phyloP scores from a whole-genome alignment of 352 stramenopile genomes.

The Pythium utonaiense region DNA sequence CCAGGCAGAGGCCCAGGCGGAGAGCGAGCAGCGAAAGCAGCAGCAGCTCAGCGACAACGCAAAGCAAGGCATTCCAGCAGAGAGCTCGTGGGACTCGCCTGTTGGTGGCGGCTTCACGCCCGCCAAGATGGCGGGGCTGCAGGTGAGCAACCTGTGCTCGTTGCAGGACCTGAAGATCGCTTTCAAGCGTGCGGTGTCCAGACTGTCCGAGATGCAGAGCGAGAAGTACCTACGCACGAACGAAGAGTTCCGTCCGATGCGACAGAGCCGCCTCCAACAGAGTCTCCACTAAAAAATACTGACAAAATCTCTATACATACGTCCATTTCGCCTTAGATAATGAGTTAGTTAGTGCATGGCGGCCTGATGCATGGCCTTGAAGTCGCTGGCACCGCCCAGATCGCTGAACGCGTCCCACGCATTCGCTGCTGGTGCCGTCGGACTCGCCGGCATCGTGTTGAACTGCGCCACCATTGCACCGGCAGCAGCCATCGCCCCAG shows the following conservation, averaged over 20 bases:
- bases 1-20: constrained; percentile 25
- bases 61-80: constrained; percentile 46
- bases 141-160: constrained; percentile 61
- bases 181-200: constrained; percentile 75
- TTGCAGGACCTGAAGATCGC: constrained; percentile 73
- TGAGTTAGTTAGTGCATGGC: constrained; percentile 9
- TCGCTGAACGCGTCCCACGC: constrained; percentile 19
- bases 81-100: constrained; percentile 66
- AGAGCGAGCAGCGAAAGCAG: constrained; percentile 38
- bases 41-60: constrained; percentile 35
- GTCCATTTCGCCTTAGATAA: neutral
- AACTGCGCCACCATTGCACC: constrained; percentile 4
- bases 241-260: constrained; percentile 22
- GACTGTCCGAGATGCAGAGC: constrained; percentile 86
- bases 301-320: constrained; percentile 8
- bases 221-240: constrained; percentile 61
- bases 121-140: constrained; percentile 49
- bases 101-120: constrained; percentile 54
- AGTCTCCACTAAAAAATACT: constrained; percentile 7
- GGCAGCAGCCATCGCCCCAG: neutral
- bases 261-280: constrained; percentile 28
- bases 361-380: constrained; percentile 22
- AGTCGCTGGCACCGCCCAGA: constrained; percentile 6
- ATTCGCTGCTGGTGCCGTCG: constrained; percentile 9
- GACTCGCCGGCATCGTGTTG: constrained; percentile 12